These are phyloP conservation scores for Brettanomyces anomalus DNA, from an alignment of 805 yeast genomes.

Conservation along the genomic window DNA sequence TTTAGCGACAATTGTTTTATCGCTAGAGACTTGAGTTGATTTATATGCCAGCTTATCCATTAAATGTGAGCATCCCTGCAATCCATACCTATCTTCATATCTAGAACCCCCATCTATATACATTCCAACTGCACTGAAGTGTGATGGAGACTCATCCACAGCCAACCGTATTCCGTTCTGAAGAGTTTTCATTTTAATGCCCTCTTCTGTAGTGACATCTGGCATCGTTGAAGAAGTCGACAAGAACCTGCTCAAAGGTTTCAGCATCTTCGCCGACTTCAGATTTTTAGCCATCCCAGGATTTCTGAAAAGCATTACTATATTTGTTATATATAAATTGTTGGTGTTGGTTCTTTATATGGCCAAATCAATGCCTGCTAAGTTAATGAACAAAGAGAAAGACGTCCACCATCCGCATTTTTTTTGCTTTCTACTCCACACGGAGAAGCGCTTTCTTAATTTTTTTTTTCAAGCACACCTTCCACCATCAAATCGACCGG, in stretches of 20 bases:
- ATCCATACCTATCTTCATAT: conserved; percentile 46
- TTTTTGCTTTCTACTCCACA: no score
- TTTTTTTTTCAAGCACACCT: no score
- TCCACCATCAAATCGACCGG: no score
- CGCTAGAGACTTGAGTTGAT: conserved; percentile 50
- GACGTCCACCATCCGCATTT: no score
- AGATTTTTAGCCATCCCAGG: background rate
- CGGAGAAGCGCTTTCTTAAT: no score
- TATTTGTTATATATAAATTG: no score
- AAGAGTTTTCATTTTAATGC: conserved; percentile 29
- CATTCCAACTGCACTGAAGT: conserved; percentile 84
- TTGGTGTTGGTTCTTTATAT: no score
- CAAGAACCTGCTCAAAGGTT: background rate
- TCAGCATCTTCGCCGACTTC: background rate
- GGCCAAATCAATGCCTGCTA: no score
- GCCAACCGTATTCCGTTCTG: conserved; percentile 76
- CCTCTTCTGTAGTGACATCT: background rate
- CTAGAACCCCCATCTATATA: conserved; percentile 89
- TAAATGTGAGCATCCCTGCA: conserved; percentile 75
- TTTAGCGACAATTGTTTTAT: conserved; percentile 62
- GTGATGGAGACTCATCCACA: conserved; percentile 80
- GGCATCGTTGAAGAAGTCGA: background rate
- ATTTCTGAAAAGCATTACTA: background rate
- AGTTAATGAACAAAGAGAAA: no score
- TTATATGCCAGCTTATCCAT: conserved; percentile 81